Evolutionary conservation across 495 filamentous ascomycete genomes (phyloP), one percentile per base, ranked within the genome.

Genomic region (Sphaerosporella brunnea): DNA sequence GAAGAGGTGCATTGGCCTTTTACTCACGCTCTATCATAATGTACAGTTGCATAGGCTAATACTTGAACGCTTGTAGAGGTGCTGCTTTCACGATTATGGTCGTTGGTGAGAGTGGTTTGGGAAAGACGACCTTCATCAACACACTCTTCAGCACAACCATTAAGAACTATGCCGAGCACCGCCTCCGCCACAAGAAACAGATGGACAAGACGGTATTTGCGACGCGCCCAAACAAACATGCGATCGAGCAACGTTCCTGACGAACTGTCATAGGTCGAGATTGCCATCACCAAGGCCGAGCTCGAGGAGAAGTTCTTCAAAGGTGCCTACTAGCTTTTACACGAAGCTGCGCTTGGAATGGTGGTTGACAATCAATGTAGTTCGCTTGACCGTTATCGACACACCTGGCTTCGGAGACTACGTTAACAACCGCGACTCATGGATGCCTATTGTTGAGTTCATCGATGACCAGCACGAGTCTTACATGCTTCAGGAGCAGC

Each of bases 221-320:
- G 35, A 36, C 28, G 15, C 45, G 20, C 19, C 10, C 9, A 8
- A 34, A n/a, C 30, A 8, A n/a, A 34, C 30, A 8, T n/a, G n/a
- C n/a, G n/a, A n/a, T n/a, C n/a, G n/a, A n/a, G n/a, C n/a, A n/a
- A 47, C 8, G 20, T 36, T 16, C 11, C 44, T 47, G 16, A 44
- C 41, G 28, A 44, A n/a, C 10, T 9, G 8, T 35, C 8, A 10
- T 38, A 61, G 58, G 58, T 97, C 47, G 90, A 97, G 71, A 97
- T 97, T 60, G 90, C 96, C 65, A 97, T 97, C 62, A 97, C 90
- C 64, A 97, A 97, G 74, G 90, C 90, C 42, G 90, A 97, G 71
- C 68, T 97, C 50, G 90, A 97, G 70, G 90, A 97, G 78, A 97
- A 97, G 73, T 97, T 97, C 73, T 97, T 97, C 78, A 97, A 97